Evolutionary conservation across 1,284 basidiomycete genomes (phyloP).

Genomic region (Ceratobasidium sp.): DNA sequence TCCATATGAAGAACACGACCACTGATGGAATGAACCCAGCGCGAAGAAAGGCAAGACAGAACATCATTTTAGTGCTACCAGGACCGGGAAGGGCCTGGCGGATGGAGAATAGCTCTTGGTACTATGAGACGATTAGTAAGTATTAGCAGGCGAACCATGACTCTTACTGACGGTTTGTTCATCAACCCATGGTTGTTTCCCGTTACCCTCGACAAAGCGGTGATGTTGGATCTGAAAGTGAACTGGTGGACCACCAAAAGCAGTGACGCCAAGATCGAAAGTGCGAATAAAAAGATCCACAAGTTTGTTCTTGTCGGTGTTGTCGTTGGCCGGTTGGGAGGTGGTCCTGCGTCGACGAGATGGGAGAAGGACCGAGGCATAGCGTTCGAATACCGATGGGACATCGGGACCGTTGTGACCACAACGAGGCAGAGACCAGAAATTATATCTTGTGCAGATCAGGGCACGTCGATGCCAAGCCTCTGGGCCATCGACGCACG

Average conservation of each 20-base stretch:
- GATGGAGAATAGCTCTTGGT: conserved; percentile 53
- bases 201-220: conserved; percentile 41
- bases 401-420: too few relatives aligned
- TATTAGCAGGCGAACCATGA: too few relatives aligned
- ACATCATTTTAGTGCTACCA: conserved; percentile 53
- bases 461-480: too few relatives aligned
- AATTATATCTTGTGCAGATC: too few relatives aligned
- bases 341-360: not conserved
- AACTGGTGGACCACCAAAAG: too few relatives aligned
- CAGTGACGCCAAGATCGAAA: conserved; percentile 43
- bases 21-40: conserved; percentile 51
- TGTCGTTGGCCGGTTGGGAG: not conserved
- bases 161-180: conserved; percentile 43
- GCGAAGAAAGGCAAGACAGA: conserved; percentile 51
- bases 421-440: too few relatives aligned
- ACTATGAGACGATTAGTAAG: too few relatives aligned
- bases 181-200: conserved; percentile 37
- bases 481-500: too few relatives aligned
- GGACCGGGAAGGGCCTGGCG: conserved; percentile 56
- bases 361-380: not conserved
- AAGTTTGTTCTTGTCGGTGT: not conserved
- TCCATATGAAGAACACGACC: conserved; percentile 52
- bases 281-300: conserved; percentile 23
- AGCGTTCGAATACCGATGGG: not conserved
- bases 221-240: conserved; percentile 43